Conservation (phyloP, 2,329 filamentous ascomycete genomes). For the Ceratocystis cubensis region DNA sequence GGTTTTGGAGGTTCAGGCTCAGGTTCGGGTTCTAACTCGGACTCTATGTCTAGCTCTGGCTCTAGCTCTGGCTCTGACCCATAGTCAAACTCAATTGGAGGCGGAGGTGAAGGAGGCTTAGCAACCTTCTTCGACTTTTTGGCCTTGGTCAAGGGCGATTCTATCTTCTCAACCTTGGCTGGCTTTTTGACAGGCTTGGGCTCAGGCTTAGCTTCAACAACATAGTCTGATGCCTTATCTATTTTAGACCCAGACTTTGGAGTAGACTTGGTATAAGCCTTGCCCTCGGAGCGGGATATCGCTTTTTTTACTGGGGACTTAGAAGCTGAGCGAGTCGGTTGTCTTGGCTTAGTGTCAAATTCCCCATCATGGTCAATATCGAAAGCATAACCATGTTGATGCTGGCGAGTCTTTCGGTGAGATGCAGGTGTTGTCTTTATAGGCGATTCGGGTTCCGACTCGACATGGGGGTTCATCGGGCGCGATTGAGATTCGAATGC, state of each 20-base stretch:
- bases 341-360: conserved; percentile 2
- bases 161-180: conserved; percentile 8
- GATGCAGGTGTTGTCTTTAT: conserved; percentile 10
- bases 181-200: conserved; percentile 12
- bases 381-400: not conserved
- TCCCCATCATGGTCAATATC: conserved; percentile 5
- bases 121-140: conserved; percentile 10
- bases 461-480: conserved; percentile 15
- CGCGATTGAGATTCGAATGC: conserved; percentile 5
- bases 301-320: conserved; percentile 13
- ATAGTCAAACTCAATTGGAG: conserved; percentile 9
- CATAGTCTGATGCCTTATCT: not conserved
- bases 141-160: conserved; percentile 6
- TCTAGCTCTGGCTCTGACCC: not conserved
- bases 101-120: conserved; percentile 22
- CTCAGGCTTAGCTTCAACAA: not conserved
- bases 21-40: conserved; percentile 24
- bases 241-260: conserved; percentile 2
- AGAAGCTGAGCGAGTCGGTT: conserved; percentile 7
- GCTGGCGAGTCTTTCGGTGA: not conserved
- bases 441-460: conserved; percentile 19
- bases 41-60: not conserved
- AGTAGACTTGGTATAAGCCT: conserved; percentile 9
- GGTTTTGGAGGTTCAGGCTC: conserved; percentile 13
- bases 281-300: conserved; percentile 1